Conservation (phyloP, 768 basidiomycete genomes). For the Collybia sp. region DNA sequence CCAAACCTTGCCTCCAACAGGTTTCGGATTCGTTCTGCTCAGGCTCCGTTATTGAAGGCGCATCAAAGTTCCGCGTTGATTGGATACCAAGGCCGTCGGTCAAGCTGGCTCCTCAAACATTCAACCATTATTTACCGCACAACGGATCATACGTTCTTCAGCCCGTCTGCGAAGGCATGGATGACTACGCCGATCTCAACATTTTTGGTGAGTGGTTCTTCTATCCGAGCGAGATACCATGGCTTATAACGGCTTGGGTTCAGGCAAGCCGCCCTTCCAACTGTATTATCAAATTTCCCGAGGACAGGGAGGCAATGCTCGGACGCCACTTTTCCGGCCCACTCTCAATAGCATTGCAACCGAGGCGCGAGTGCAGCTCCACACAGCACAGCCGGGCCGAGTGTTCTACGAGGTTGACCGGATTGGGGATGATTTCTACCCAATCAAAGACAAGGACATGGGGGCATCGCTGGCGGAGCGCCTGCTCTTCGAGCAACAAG, state of each 20-base stretch:
- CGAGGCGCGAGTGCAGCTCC: slow-evolving; percentile 72
- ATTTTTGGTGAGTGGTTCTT: slow-evolving; percentile 50
- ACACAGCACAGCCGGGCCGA: slow-evolving; percentile 66
- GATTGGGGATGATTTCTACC: slow-evolving; percentile 78
- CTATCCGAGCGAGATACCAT: neutral
- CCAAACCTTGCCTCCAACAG: slow-evolving; percentile 33
- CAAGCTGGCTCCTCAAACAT: slow-evolving; percentile 49
- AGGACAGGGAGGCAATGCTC: slow-evolving; percentile 58
- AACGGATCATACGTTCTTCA: slow-evolving; percentile 71
- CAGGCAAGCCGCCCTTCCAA: slow-evolving; percentile 85
- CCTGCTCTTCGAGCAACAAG: slow-evolving; percentile 77
- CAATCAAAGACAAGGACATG: slow-evolving; percentile 56
- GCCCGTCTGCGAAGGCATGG: slow-evolving; percentile 72
- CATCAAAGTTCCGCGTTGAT: slow-evolving; percentile 59
- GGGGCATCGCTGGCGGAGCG: slow-evolving; percentile 64
- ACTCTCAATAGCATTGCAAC: slow-evolving; percentile 78
- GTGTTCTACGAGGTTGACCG: slow-evolving; percentile 85
- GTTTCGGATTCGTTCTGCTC: slow-evolving; percentile 81
- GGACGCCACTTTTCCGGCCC: slow-evolving; percentile 62
- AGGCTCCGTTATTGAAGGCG: slow-evolving; percentile 57
- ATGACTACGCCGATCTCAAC: slow-evolving; percentile 77
- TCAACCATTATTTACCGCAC: slow-evolving; percentile 47
- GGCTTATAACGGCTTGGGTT: neutral
- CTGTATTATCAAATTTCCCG: slow-evolving; percentile 80
- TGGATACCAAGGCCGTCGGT: slow-evolving; percentile 77